Evolutionary conservation across 108 stramenopile species (phyloP).

Genomic region (Cyclostephanos invisitatus): DNA sequence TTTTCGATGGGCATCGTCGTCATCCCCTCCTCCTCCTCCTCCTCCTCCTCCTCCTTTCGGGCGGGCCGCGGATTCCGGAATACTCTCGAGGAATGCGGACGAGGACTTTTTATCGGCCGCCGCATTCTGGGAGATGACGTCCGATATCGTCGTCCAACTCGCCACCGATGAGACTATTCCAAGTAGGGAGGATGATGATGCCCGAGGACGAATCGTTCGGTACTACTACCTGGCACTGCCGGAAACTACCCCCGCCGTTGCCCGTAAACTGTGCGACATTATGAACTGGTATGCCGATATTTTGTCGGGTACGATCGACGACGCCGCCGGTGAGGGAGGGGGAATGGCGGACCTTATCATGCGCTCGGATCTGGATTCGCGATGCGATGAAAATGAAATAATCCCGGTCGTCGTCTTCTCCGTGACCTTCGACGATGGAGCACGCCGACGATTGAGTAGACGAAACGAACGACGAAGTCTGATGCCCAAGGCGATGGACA

Average conservation of each 20-base stretch:
- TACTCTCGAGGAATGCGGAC: slow-evolving; percentile 1
- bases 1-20: slow-evolving; percentile 18
- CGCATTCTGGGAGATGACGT: slow-evolving; percentile 47
- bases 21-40: background rate
- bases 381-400: slow-evolving; percentile 11
- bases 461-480: slow-evolving; percentile 6
- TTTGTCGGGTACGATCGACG: background rate
- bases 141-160: slow-evolving; percentile 15
- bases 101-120: slow-evolving; percentile 45
- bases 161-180: background rate
- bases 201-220: background rate
- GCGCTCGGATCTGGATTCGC: slow-evolving; percentile 49
- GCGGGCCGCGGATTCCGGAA: background rate
- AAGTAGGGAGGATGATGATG: background rate
- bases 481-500: slow-evolving; percentile 26
- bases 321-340: background rate
- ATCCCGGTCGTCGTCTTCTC: slow-evolving; percentile 25
- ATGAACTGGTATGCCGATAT: slow-evolving; percentile 49
- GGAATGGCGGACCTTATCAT: slow-evolving; percentile 1
- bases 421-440: slow-evolving; percentile 1
- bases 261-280: slow-evolving; percentile 43
- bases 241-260: slow-evolving; percentile 30
- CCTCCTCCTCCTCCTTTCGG: background rate
- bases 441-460: background rate
- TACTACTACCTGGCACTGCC: slow-evolving; percentile 45